These are phyloP conservation scores for Eucalyptus tenuipes DNA, from an alignment of 345 rosid species.

Conservation along the genomic window DNA sequence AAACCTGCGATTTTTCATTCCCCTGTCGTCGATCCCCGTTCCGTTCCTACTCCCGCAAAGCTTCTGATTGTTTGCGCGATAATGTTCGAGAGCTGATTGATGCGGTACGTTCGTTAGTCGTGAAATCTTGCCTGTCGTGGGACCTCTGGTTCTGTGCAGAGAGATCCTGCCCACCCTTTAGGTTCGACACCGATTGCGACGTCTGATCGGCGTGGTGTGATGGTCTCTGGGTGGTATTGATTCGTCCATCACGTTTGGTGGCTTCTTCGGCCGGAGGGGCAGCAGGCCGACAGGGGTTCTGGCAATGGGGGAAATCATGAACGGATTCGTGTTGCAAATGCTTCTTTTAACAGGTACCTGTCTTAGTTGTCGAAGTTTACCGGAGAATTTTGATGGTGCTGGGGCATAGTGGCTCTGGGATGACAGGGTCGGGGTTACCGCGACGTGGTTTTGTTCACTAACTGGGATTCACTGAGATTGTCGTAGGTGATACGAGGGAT, in stretches of 20 bases:
- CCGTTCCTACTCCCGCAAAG: fast-evolving
- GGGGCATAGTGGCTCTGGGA: background rate
- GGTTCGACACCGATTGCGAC: background rate
- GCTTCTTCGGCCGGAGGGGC: background rate
- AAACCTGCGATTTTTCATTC: background rate
- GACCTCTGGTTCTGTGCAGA: background rate
- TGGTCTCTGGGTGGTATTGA: background rate
- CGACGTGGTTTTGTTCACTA: background rate
- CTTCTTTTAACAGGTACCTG: slow-evolving; percentile 33
- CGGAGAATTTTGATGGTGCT: background rate
- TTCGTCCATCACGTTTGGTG: background rate
- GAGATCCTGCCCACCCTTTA: background rate
- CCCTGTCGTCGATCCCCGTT: background rate
- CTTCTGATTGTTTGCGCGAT: fast-evolving
- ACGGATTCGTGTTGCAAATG: slow-evolving; percentile 32
- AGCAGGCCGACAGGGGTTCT: background rate
- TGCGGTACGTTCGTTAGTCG: background rate
- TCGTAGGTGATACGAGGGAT: background rate
- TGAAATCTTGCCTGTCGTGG: background rate
- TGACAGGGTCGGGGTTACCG: background rate
- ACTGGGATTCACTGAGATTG: background rate
- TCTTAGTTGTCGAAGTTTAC: background rate
- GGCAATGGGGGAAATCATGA: slow-evolving; percentile 26
- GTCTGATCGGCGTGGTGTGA: background rate
- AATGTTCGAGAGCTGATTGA: background rate